These are phyloP conservation scores for Chenopodium quinoa DNA, from an alignment of 148 eudicot species.

Conservation along the genomic window DNA sequence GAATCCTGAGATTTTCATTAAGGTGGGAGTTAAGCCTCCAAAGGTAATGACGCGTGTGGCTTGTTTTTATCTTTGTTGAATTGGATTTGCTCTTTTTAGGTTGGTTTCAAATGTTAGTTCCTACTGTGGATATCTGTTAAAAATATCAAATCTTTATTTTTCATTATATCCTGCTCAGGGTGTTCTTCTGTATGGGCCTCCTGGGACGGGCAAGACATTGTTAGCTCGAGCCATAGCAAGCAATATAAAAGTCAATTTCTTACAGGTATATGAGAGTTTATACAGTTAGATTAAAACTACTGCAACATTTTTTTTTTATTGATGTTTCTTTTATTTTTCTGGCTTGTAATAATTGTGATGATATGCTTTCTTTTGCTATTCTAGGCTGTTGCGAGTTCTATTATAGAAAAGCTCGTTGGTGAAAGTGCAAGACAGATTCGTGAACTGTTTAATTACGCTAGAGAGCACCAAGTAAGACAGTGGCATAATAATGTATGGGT, in stretches of 20 bases:
- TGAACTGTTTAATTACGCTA: constrained; percentile 95
- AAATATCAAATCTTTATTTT: no score
- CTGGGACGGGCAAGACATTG: constrained; percentile 95
- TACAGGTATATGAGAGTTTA: constrained; percentile 52
- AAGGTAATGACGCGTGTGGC: constrained; percentile 46
- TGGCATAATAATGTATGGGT: no score
- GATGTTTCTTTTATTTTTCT: not conserved
- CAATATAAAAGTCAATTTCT: constrained; percentile 89
- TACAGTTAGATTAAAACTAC: not conserved
- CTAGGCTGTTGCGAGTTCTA: constrained; percentile 94
- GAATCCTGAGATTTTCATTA: constrained; percentile 93
- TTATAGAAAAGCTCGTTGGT: constrained; percentile 55
- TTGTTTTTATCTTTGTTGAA: no score
- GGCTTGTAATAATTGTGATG: not conserved
- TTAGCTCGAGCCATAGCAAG: constrained; percentile 98
- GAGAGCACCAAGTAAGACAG: constrained; percentile 66
- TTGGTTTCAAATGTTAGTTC: not conserved
- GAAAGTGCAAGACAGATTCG: constrained; percentile 95
- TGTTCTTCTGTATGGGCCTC: constrained; percentile 98
- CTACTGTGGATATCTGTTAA: no score
- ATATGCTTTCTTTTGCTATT: constrained; percentile 7
- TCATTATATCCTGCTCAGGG: constrained; percentile 34
- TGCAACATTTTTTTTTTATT: not conserved
- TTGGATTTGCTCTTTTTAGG: not conserved
- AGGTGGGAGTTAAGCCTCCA: constrained; percentile 97